Evolutionary conservation across 129 eudicot genomes (phyloP).

Genomic region (Lonicera japonica): DNA sequence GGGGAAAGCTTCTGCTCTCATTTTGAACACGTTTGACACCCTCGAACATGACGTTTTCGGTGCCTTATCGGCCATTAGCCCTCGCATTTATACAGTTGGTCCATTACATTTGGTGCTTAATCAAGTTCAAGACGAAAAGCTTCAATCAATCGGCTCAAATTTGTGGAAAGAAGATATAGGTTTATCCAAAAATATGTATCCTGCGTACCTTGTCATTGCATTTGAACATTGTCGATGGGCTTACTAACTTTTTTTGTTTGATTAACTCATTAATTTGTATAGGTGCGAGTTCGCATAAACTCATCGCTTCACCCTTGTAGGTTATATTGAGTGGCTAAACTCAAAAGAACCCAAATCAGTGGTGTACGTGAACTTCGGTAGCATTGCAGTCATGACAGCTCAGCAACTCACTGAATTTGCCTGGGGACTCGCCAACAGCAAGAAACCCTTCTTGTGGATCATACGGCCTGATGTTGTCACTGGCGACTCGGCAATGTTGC

Average conservation of each 20-base stretch:
- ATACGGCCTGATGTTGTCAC: slow-evolving; percentile 38
- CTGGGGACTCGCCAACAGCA: slow-evolving; percentile 59
- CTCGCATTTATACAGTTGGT: slow-evolving; percentile 23
- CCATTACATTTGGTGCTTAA: slow-evolving; percentile 22
- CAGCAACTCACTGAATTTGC: slow-evolving; percentile 48
- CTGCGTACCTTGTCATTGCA: no score
- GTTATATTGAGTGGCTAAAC: slow-evolving; percentile 34
- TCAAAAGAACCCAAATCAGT: slow-evolving; percentile 17
- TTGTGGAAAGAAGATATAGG: slow-evolving; percentile 25
- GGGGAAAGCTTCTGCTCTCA: slow-evolving; percentile 13
- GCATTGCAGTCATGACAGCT: slow-evolving; percentile 29
- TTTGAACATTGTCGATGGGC: no score
- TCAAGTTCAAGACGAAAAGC: slow-evolving; percentile 7
- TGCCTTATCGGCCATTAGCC: slow-evolving; percentile 7
- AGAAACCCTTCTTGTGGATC: slow-evolving; percentile 38
- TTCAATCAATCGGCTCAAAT: slow-evolving; percentile 18
- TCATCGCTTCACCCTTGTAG: background rate
- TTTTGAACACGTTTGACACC: slow-evolving; percentile 39
- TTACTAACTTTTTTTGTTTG: no score
- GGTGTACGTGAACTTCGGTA: slow-evolving; percentile 27
- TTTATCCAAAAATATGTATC: no score
- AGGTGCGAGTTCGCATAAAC: no score
- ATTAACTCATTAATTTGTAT: no score
- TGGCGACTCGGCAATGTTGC: slow-evolving; percentile 36
- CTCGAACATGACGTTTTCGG: slow-evolving; percentile 24